Evolutionary conservation across 2,329 filamentous ascomycete genomes (phyloP).

Genomic region (Metarhizium brunneum): DNA sequence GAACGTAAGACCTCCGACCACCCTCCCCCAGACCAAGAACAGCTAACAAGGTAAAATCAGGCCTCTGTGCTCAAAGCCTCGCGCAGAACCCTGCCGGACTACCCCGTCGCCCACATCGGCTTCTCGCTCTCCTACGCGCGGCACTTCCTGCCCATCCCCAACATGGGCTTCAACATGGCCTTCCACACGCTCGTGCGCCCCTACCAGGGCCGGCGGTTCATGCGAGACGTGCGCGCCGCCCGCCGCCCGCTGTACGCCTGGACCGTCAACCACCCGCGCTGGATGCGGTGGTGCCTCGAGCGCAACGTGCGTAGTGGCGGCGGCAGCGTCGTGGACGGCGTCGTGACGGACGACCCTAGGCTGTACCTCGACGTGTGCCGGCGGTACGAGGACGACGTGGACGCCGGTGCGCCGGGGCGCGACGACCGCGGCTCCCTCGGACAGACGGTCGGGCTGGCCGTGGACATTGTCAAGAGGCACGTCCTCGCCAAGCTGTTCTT

Average conservation of each 20-base stretch:
- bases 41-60: constrained; percentile 20
- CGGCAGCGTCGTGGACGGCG: constrained; percentile 51
- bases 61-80: constrained; percentile 60
- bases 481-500: constrained; percentile 15
- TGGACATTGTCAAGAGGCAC: constrained; percentile 11
- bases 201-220: constrained; percentile 53
- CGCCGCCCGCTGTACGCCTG: constrained; percentile 62
- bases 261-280: constrained; percentile 73
- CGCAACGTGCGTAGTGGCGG: constrained; percentile 12
- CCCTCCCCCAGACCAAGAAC: neutral
- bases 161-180: constrained; percentile 71
- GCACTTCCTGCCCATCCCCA: constrained; percentile 55
- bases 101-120: constrained; percentile 59
- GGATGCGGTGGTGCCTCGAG: constrained; percentile 73
- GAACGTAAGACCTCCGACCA: constrained; percentile 42
- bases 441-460: constrained; percentile 9
- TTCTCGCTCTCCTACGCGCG: constrained; percentile 58
- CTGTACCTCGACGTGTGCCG: constrained; percentile 54
- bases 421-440: constrained; percentile 7
- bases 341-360: constrained; percentile 77
- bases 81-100: constrained; percentile 50
- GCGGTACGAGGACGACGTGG: constrained; percentile 24
- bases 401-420: constrained; percentile 11
- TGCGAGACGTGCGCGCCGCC: constrained; percentile 41
- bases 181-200: constrained; percentile 60